phyloP scores from a whole-genome alignment of 768 basidiomycete genomes.

The Lactifluus volemus region DNA sequence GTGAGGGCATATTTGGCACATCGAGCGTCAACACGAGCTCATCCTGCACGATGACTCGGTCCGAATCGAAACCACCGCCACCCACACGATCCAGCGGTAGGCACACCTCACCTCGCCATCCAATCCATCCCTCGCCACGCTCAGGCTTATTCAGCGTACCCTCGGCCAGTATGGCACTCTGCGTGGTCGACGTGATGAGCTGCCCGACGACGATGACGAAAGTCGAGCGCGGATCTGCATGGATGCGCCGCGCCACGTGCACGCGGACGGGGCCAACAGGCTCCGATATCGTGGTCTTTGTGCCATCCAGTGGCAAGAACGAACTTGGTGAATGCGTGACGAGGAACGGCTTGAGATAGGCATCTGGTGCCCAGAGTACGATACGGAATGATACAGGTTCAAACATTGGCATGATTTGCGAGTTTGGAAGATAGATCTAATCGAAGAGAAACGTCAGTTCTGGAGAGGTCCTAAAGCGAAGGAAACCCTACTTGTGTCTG shows the following conservation, averaged over 20 bases:
- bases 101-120: constrained; percentile 15
- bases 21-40: constrained; percentile 9
- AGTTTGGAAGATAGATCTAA: constrained; percentile 15
- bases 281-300: too few species aligned
- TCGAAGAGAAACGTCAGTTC: not conserved
- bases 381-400: constrained; percentile 10
- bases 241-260: constrained; percentile 7
- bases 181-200: not conserved
- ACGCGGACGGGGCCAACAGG: not conserved
- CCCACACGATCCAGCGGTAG: not conserved
- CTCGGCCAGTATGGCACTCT: not conserved
- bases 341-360: constrained; percentile 10
- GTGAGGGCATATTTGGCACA: not conserved
- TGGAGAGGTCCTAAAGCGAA: not conserved
- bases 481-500: constrained; percentile 9
- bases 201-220: constrained; percentile 8
- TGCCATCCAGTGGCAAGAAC: constrained; percentile 2
- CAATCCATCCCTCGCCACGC: not conserved
- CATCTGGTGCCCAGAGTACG: constrained; percentile 9
- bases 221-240: constrained; percentile 6
- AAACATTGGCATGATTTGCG: constrained; percentile 9
- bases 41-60: constrained; percentile 12
- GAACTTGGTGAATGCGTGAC: not conserved
- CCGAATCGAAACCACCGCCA: constrained; percentile 4
- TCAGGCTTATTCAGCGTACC: not conserved